Evolutionary conservation across 2,329 filamentous ascomycete species (phyloP).

Genomic region (Fusarium cicatricum): DNA sequence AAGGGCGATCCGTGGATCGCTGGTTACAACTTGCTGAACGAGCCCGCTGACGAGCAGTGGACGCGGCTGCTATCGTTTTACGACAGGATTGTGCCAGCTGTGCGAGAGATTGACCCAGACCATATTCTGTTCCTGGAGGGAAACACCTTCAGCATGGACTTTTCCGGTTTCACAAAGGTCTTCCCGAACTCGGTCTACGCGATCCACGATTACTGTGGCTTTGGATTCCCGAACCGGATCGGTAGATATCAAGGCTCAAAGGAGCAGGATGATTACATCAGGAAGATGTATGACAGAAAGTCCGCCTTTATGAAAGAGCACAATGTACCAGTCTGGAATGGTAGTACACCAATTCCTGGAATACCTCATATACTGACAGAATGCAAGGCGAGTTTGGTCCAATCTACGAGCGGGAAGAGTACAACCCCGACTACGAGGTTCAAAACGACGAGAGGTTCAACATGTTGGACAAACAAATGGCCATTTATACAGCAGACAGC

Average conservation of each 20-base stretch:
- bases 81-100: conserved; percentile 48
- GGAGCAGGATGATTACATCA: conserved; percentile 47
- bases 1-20: conserved; percentile 52
- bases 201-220: conserved; percentile 61
- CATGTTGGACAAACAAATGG: conserved; percentile 51
- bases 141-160: conserved; percentile 53
- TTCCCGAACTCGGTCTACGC: conserved; percentile 59
- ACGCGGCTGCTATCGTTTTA: conserved; percentile 50
- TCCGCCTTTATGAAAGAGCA: conserved; percentile 52
- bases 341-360: background rate
- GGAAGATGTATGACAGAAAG: conserved; percentile 50
- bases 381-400: conserved; percentile 57
- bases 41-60: conserved; percentile 44
- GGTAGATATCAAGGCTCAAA: conserved; percentile 50
- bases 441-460: conserved; percentile 50
- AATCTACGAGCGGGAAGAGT: conserved; percentile 53
- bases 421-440: conserved; percentile 35
- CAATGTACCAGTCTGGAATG: conserved; percentile 54
- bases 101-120: conserved; percentile 51
- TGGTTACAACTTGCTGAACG: conserved; percentile 50
- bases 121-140: conserved; percentile 60
- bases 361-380: background rate
- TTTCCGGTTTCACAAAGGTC: conserved; percentile 44
- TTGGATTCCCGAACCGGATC: conserved; percentile 56
- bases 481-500: conserved; percentile 44